Evolutionary conservation across 768 basidiomycete genomes (phyloP).

Genomic region (Suillus plorans): DNA sequence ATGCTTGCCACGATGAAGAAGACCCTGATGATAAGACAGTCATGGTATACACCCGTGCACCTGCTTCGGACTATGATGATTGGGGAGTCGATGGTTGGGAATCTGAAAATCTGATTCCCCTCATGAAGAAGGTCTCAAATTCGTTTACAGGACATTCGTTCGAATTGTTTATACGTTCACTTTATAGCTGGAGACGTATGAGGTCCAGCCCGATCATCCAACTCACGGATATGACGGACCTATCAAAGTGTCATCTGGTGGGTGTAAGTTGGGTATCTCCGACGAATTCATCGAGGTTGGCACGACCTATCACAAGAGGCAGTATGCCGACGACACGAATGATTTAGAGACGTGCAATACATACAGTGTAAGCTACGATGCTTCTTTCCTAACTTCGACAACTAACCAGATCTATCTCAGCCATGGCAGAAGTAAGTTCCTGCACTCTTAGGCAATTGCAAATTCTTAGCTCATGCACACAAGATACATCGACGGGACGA

Average conservation of each 20-base stretch:
- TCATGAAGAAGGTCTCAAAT: not conserved
- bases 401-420: slow-evolving; percentile 26
- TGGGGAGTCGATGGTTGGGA: slow-evolving; percentile 29
- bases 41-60: not conserved
- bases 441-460: no score
- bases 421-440: slow-evolving; percentile 51
- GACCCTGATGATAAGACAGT: not conserved
- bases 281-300: not conserved
- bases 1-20: not conserved
- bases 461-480: not conserved
- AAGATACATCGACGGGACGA: slow-evolving; percentile 54
- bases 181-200: not conserved
- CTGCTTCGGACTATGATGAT: slow-evolving; percentile 10
- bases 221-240: not conserved
- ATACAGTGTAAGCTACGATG: not conserved
- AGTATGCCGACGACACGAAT: not conserved
- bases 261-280: not conserved
- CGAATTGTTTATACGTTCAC: not conserved
- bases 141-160: not conserved
- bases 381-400: not conserved
- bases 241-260: not conserved
- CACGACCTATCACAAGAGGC: not conserved
- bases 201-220: not conserved
- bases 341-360: not conserved
- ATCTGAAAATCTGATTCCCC: slow-evolving; percentile 14